Percentiles rank a stretch among this genome's conserved stretches.
Conservation (phyloP, 164 flowering plant genomes). For the Umbellularia californica region DNA sequence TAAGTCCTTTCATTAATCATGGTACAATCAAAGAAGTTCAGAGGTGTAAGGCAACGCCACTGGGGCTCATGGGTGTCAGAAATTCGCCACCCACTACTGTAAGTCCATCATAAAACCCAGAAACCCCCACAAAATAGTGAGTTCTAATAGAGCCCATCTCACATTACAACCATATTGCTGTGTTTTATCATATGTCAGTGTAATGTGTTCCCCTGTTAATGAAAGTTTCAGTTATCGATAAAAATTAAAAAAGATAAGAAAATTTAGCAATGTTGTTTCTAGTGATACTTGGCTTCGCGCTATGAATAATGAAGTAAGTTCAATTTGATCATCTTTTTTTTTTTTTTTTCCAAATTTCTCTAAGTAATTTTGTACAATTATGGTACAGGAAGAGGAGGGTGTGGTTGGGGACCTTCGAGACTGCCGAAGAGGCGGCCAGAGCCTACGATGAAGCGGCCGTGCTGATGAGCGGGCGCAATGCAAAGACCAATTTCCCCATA, state of each 20-base stretch:
- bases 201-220: no score
- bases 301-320: neutral
- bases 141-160: no score
- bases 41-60: slow-evolving; percentile 86
- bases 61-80: slow-evolving; percentile 97
- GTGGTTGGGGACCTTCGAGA: slow-evolving; percentile 81
- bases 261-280: neutral
- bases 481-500: slow-evolving; percentile 72
- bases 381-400: slow-evolving; percentile 63
- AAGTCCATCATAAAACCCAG: slow-evolving; percentile 5
- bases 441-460: slow-evolving; percentile 81
- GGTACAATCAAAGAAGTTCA: slow-evolving; percentile 76
- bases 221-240: no score
- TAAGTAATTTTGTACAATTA: neutral
- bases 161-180: no score
- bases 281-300: neutral
- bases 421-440: slow-evolving; percentile 75
- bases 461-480: slow-evolving; percentile 67
- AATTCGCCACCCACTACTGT: slow-evolving; percentile 83
- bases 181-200: neutral
- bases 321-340: no score
- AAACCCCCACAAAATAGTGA: no score
- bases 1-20: slow-evolving; percentile 18
- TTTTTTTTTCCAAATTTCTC: no score
- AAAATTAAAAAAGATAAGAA: no score